phyloP scores from a whole-genome alignment of 305 asterid species.

The Salvia sclarea region DNA sequence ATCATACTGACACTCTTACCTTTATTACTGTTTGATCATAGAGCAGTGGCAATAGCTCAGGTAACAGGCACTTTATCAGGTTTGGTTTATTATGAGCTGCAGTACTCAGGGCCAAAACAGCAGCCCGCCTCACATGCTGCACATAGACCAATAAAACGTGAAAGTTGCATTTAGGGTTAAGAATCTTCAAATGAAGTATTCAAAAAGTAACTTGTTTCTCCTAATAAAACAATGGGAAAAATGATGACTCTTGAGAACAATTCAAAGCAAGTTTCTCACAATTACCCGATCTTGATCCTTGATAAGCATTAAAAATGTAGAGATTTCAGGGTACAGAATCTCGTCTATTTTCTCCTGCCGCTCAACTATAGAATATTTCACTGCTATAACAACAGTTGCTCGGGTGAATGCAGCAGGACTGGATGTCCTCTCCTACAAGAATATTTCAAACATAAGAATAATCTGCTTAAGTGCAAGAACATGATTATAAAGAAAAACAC shows the following conservation, averaged over 20 bases:
- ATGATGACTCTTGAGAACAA: neutral
- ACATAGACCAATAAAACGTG: conserved; percentile 36
- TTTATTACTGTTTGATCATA: conserved; percentile 95
- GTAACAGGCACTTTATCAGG: conserved; percentile 84
- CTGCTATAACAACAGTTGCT: conserved; percentile 94
- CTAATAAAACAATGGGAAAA: neutral
- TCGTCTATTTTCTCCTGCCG: conserved; percentile 94
- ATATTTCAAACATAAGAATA: conserved; percentile 25
- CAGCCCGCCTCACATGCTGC: conserved; percentile 99
- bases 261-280: neutral
- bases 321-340: conserved; percentile 79
- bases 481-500: neutral
- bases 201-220: conserved; percentile 1
- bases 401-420: conserved; percentile 91
- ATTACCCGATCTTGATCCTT: conserved; percentile 91
- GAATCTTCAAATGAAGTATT: conserved; percentile 9
- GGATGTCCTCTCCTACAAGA: conserved; percentile 79
- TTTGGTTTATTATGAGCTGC: conserved; percentile 99
- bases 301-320: conserved; percentile 93
- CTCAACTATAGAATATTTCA: conserved; percentile 92
- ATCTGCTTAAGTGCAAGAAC: no score
- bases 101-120: conserved; percentile 94
- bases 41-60: conserved; percentile 87
- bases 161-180: conserved; percentile 14
- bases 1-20: conserved; percentile 41